Evolutionary conservation across 805 yeast genomes (phyloP).

Genomic region (Yarrowia divulgata): DNA sequence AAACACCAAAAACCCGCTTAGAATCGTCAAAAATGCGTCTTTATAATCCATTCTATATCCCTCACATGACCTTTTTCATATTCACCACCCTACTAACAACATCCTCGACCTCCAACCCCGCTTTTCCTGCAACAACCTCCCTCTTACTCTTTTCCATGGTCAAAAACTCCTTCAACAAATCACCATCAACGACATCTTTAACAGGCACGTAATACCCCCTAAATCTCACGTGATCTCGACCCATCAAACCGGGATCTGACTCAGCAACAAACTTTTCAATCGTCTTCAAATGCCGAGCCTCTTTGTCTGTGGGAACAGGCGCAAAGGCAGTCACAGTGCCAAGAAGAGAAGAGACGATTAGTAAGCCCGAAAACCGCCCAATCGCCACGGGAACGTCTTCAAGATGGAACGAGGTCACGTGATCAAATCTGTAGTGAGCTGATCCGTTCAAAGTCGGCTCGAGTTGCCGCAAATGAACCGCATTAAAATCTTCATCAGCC

Average conservation of each 20-base stretch:
- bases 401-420: slow-evolving; percentile 64
- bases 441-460: slow-evolving; percentile 8
- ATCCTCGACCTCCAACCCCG: slow-evolving; percentile 7
- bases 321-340: slow-evolving; percentile 80
- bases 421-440: slow-evolving; percentile 54
- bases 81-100: slow-evolving; percentile 5
- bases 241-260: slow-evolving; percentile 55
- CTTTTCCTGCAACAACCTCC: not conserved
- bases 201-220: slow-evolving; percentile 85
- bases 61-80: not conserved
- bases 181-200: slow-evolving; percentile 85
- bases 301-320: slow-evolving; percentile 70
- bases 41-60: no score
- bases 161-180: slow-evolving; percentile 48
- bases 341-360: slow-evolving; percentile 72
- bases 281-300: slow-evolving; percentile 63
- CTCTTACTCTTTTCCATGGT: not conserved
- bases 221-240: slow-evolving; percentile 70
- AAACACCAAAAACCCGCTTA: no score
- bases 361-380: slow-evolving; percentile 53
- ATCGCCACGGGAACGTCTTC: slow-evolving; percentile 77
- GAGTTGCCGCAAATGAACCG: slow-evolving; percentile 49
- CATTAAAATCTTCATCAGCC: slow-evolving; percentile 60
- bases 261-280: slow-evolving; percentile 57
- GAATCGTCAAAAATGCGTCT: no score